These are phyloP conservation scores for Daedaleopsis sinensis DNA, from an alignment of 768 basidiomycete species.

Conservation along the genomic window DNA sequence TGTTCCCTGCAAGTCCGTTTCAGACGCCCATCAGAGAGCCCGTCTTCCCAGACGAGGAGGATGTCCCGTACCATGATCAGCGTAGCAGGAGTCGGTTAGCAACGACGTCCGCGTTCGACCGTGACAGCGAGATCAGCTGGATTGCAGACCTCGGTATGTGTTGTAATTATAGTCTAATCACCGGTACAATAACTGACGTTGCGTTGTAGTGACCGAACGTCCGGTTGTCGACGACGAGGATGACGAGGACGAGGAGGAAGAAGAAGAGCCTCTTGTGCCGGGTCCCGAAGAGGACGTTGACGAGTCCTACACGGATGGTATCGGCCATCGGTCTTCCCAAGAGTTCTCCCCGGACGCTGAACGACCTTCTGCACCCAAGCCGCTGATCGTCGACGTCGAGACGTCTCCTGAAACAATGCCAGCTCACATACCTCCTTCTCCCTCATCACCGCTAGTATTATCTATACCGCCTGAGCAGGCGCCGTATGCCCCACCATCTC, in stretches of 20 bases:
- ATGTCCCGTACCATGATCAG: slow-evolving; percentile 44
- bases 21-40: slow-evolving; percentile 70
- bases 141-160: slow-evolving; percentile 69
- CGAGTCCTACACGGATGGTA: slow-evolving; percentile 21
- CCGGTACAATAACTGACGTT: slow-evolving; percentile 3
- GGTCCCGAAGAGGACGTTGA: slow-evolving; percentile 33
- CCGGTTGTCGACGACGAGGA: slow-evolving; percentile 66
- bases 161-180: neutral
- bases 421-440: slow-evolving; percentile 49
- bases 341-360: slow-evolving; percentile 45
- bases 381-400: slow-evolving; percentile 65
- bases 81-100: slow-evolving; percentile 27
- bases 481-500: slow-evolving; percentile 50
- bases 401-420: slow-evolving; percentile 54
- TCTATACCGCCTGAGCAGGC: slow-evolving; percentile 42
- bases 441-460: slow-evolving; percentile 49
- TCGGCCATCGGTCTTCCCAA: slow-evolving; percentile 46
- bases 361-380: slow-evolving; percentile 58
- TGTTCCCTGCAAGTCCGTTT: slow-evolving; percentile 72
- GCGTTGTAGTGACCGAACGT: slow-evolving; percentile 56
- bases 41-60: slow-evolving; percentile 63
- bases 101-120: slow-evolving; percentile 24
- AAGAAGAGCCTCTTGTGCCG: slow-evolving; percentile 40
- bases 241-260: slow-evolving; percentile 53
- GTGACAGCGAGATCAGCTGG: slow-evolving; percentile 70